Percentiles rank a stretch among this genome's conserved stretches.
Conservation (phyloP, 805 yeast genomes). For the Schwanniomyces sp. region DNA sequence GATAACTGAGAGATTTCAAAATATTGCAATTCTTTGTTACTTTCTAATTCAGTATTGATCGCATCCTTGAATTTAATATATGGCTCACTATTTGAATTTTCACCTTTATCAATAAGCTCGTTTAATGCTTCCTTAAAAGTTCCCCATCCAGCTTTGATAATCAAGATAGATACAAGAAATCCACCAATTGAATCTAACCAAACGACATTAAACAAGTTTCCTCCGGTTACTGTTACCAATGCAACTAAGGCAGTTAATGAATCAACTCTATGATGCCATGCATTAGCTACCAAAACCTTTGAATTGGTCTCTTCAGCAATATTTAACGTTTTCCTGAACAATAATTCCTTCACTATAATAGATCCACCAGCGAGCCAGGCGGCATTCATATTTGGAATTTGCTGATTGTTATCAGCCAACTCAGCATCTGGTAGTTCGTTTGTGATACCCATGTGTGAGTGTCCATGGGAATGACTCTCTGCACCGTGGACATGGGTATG, state of each 20-base stretch:
- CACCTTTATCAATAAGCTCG: conserved; percentile 77
- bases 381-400: conserved; percentile 70
- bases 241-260: conserved; percentile 91
- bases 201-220: conserved; percentile 70
- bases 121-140: conserved; percentile 69
- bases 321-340: conserved; percentile 77
- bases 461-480: conserved; percentile 2
- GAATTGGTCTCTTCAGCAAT: conserved; percentile 79
- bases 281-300: conserved; percentile 90
- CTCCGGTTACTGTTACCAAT: conserved; percentile 80
- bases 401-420: conserved; percentile 12
- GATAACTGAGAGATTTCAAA: conserved; percentile 41
- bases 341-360: conserved; percentile 82
- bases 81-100: conserved; percentile 49
- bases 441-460: conserved; percentile 12
- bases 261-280: conserved; percentile 98
- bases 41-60: conserved; percentile 29
- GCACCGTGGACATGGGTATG: conserved; percentile 47
- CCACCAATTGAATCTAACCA: conserved; percentile 96
- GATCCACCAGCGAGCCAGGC: conserved; percentile 96
- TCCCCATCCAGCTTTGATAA: conserved; percentile 79
- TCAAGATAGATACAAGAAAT: conserved; percentile 73
- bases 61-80: conserved; percentile 43
- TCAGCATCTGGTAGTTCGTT: conserved; percentile 16
- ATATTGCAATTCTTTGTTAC: conserved; percentile 22